A percentile compares a stretch with the other conserved stretches of the same genome.
phyloP scores from a whole-genome alignment of 2,329 filamentous ascomycete genomes.

The Aspergillus quadrilineatus region DNA sequence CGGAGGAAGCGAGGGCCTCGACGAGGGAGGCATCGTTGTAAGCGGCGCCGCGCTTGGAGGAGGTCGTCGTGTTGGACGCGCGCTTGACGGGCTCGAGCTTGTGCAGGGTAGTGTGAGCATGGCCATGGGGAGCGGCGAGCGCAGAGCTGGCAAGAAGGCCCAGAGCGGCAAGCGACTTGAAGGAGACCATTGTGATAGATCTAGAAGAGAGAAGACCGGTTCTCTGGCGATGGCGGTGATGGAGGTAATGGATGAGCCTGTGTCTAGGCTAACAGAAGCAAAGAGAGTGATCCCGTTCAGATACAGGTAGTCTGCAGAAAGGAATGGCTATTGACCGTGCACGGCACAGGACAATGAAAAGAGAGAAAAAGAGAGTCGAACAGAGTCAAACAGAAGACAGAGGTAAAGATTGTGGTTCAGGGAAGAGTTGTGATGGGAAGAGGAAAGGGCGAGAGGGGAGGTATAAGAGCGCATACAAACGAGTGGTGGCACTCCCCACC shows the following conservation, averaged over 20 bases:
- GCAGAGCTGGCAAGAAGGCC: constrained; percentile 36
- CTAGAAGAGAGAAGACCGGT: constrained; percentile 18
- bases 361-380: constrained; percentile 5
- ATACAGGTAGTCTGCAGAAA: constrained; percentile 15
- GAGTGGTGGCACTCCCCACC: not conserved
- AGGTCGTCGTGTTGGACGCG: constrained; percentile 8
- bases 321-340: constrained; percentile 33
- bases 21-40: constrained; percentile 43
- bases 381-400: not conserved
- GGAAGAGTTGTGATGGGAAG: not conserved
- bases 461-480: constrained; percentile 2
- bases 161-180: constrained; percentile 32
- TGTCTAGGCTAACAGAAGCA: constrained; percentile 4
- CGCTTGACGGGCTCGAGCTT: constrained; percentile 15
- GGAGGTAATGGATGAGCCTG: not conserved
- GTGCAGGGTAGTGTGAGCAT: constrained; percentile 8
- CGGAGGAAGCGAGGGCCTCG: constrained; percentile 30
- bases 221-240: constrained; percentile 14
- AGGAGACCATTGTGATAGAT: constrained; percentile 38
- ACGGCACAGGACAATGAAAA: constrained; percentile 32
- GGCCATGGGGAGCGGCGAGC: constrained; percentile 32
- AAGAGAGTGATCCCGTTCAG: constrained; percentile 8
- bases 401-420: not conserved
- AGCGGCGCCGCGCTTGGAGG: constrained; percentile 32
- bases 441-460: not conserved